Conservation (phyloP, 495 filamentous ascomycete species). For the Penicillium odoratum region DNA sequence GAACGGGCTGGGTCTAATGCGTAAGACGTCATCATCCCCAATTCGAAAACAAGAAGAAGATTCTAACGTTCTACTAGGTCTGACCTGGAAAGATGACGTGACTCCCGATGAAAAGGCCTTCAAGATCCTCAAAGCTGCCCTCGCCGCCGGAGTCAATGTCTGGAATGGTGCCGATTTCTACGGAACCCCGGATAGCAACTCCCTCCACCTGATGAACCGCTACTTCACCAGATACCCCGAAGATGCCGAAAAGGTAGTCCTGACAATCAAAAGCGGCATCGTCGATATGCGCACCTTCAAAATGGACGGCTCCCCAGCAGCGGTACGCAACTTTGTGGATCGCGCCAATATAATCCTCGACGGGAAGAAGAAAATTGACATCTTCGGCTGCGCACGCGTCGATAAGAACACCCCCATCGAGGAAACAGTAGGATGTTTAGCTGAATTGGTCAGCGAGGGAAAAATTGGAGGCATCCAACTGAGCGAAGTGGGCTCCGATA, state of each 20-base stretch:
- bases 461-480: constrained; percentile 61
- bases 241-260: constrained; percentile 63
- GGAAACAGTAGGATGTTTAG: constrained; percentile 45
- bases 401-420: constrained; percentile 60
- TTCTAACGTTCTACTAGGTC: not conserved
- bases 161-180: constrained; percentile 37
- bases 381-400: constrained; percentile 68
- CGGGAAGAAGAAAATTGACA: constrained; percentile 64
- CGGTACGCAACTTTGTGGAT: constrained; percentile 54
- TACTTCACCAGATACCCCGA: constrained; percentile 70
- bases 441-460: constrained; percentile 43
- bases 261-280: constrained; percentile 64
- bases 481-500: constrained; percentile 60
- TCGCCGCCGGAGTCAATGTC: constrained; percentile 58
- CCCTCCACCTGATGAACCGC: constrained; percentile 59
- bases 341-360: constrained; percentile 55
- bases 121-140: constrained; percentile 59
- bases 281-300: constrained; percentile 23
- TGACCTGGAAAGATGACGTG: constrained; percentile 45
- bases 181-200: constrained; percentile 40
- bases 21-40: constrained; percentile 21
- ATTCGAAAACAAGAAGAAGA: not conserved
- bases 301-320: constrained; percentile 51
- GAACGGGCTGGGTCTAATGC: constrained; percentile 22
- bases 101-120: constrained; percentile 57